A percentile compares a stretch with the other conserved stretches of the same genome.
Evolutionary conservation across 768 basidiomycete species (phyloP).

Genomic region (Serendipita indica): DNA sequence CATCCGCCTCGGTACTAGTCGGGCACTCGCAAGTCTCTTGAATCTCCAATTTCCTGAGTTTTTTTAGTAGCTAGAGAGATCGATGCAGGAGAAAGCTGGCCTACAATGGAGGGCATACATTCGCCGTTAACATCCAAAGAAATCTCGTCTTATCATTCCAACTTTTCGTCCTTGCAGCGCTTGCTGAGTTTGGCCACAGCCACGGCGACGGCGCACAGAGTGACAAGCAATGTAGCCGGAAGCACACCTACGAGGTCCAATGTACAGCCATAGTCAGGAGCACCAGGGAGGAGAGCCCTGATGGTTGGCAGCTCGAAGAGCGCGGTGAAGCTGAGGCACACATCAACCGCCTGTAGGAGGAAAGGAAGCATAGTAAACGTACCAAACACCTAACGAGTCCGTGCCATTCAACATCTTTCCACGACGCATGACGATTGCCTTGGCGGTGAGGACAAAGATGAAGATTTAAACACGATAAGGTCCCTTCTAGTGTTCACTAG

Average conservation of each 20-base stretch:
- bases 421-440: constrained; percentile 2
- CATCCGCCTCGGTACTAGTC: no score
- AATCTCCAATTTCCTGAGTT: no score
- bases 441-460: constrained; percentile 3
- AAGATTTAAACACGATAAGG: no score
- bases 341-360: no score
- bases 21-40: no score
- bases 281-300: not conserved
- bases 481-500: no score
- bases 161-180: not conserved
- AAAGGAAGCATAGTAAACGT: no score
- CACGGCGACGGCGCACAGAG: not conserved
- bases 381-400: not conserved
- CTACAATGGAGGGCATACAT: no score
- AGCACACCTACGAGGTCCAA: not conserved
- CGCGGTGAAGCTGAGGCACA: not conserved
- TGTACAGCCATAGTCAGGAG: not conserved
- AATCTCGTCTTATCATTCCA: no score
- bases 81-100: no score
- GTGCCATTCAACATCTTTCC: not conserved
- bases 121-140: no score
- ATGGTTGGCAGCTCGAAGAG: not conserved
- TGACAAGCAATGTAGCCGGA: not conserved
- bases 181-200: not conserved
- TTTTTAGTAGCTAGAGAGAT: no score